Conservation (phyloP, 495 filamentous ascomycete species). For the Podospora sp. region DNA sequence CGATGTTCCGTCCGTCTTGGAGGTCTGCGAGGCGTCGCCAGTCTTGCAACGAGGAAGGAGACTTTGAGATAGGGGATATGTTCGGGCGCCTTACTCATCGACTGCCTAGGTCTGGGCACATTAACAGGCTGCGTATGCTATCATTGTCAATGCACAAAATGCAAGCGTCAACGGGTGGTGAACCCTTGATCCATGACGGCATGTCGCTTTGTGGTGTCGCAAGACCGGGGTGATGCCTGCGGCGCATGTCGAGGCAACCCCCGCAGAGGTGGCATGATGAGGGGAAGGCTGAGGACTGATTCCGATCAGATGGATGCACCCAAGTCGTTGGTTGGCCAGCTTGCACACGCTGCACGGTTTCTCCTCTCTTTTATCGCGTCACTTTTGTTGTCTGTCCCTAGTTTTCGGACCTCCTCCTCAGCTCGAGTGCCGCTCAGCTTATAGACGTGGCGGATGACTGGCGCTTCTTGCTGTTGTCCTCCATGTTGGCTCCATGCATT, state of each 20-base stretch:
- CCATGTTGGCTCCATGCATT: not conserved
- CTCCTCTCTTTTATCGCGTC: not conserved
- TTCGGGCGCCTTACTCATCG: not conserved
- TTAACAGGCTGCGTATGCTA: not conserved
- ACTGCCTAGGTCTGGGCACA: not conserved
- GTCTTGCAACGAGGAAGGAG: no score
- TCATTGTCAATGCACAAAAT: constrained; percentile 5
- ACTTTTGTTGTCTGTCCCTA: not conserved
- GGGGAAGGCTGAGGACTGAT: not conserved
- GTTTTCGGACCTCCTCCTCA: not conserved
- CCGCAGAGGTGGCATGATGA: not conserved
- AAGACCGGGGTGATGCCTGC: not conserved
- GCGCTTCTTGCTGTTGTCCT: not conserved
- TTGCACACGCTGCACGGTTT: not conserved
- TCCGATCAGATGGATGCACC: not conserved
- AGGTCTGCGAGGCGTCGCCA: no score
- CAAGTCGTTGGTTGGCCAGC: not conserved
- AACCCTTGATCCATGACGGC: constrained; percentile 8
- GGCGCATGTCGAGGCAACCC: not conserved
- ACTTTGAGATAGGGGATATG: no score
- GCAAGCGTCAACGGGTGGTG: not conserved
- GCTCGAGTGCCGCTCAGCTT: not conserved
- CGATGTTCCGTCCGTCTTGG: no score
- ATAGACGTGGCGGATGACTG: not conserved
- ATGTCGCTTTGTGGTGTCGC: constrained; percentile 3